phyloP scores from a whole-genome alignment of 2,329 filamentous ascomycete species.

The Penicillium sp. region DNA sequence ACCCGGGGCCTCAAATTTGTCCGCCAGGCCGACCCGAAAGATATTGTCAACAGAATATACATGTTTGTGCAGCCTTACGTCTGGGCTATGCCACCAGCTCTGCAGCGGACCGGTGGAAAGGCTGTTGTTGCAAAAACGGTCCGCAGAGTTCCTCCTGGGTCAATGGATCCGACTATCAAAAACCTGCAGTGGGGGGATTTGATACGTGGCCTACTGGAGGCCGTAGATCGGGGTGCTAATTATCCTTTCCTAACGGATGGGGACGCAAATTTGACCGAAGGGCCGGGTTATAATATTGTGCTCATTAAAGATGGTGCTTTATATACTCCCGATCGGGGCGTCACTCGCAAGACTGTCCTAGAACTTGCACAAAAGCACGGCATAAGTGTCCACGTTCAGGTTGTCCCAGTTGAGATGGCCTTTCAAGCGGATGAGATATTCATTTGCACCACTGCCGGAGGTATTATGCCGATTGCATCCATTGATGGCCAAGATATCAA shows the following conservation, averaged over 20 bases:
- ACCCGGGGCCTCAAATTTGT: constrained; percentile 51
- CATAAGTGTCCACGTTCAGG: constrained; percentile 41
- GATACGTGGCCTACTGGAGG: constrained; percentile 50
- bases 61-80: constrained; percentile 54
- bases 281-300: constrained; percentile 53
- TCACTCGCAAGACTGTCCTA: constrained; percentile 53
- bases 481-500: constrained; percentile 49
- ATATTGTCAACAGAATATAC: constrained; percentile 48
- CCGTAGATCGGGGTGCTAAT: constrained; percentile 47
- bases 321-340: constrained; percentile 51
- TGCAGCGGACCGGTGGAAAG: constrained; percentile 45
- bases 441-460: constrained; percentile 57
- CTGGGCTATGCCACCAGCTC: constrained; percentile 53
- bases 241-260: constrained; percentile 56
- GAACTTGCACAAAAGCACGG: constrained; percentile 42
- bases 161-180: constrained; percentile 56
- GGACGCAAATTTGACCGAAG: constrained; percentile 53
- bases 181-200: constrained; percentile 57
- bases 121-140: constrained; percentile 52
- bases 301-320: constrained; percentile 49
- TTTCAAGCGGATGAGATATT: constrained; percentile 54
- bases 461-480: constrained; percentile 54
- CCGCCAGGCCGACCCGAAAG: constrained; percentile 36
- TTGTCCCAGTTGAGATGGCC: constrained; percentile 46
- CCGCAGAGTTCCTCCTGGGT: constrained; percentile 47